These are phyloP conservation scores for Hypoxylon lienhwacheense DNA, from an alignment of 495 filamentous ascomycete species.

Conservation along the genomic window DNA sequence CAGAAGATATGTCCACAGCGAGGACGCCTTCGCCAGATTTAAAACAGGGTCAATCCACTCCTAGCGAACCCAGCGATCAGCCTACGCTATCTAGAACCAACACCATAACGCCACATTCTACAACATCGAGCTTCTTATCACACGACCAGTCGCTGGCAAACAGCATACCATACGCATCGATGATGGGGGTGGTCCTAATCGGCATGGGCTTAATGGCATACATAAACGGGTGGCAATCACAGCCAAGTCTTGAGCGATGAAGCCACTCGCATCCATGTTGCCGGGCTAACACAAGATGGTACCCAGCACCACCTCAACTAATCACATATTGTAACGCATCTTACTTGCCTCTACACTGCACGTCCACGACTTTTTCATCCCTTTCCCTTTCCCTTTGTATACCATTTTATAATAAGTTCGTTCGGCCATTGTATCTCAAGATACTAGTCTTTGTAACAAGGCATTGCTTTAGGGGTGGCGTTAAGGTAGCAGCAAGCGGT, in stretches of 20 bases:
- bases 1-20: constrained; percentile 17
- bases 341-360: constrained; percentile 26
- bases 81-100: constrained; percentile 44
- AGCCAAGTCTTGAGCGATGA: constrained; percentile 42
- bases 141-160: constrained; percentile 57
- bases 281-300: neutral
- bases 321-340: constrained; percentile 25
- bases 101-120: constrained; percentile 46
- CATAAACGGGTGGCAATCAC: constrained; percentile 79
- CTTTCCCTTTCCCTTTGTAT: constrained; percentile 44
- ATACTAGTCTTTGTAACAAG: constrained; percentile 36
- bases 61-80: constrained; percentile 19
- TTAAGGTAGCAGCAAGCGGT: constrained; percentile 26
- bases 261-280: constrained; percentile 5
- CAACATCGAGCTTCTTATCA: constrained; percentile 27
- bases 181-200: constrained; percentile 84
- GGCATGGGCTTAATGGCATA: constrained; percentile 94
- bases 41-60: constrained; percentile 23
- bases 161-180: constrained; percentile 79
- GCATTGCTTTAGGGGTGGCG: constrained; percentile 30
- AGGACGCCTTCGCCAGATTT: constrained; percentile 27
- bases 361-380: constrained; percentile 33
- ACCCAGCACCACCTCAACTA: constrained; percentile 19
- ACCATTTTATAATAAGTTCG: constrained; percentile 42
- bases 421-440: constrained; percentile 29